Evolutionary conservation across 1,284 basidiomycete genomes (phyloP).

Genomic region (Ceratobasidium sp.): DNA sequence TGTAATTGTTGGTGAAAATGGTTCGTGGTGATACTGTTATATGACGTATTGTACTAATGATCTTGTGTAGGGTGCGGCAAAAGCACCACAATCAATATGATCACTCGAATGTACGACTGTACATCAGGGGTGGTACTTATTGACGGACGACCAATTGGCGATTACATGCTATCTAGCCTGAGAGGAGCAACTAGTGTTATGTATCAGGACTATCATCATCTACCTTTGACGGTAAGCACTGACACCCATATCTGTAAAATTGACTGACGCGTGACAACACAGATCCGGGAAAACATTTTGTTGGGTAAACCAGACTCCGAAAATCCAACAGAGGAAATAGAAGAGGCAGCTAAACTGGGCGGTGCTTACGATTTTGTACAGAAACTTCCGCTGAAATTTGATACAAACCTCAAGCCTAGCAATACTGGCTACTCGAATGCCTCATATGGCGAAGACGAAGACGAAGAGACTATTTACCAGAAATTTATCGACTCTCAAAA

Average conservation of each 20-base stretch:
- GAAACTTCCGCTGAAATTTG: slow-evolving; percentile 39
- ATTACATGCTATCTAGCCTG: slow-evolving; percentile 38
- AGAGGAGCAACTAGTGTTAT: slow-evolving; percentile 38
- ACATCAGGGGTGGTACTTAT: slow-evolving; percentile 40
- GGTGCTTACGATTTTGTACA: slow-evolving; percentile 42
- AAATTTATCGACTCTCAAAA: slow-evolving; percentile 33
- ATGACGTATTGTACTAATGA: neutral
- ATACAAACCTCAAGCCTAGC: slow-evolving; percentile 30
- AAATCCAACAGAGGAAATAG: slow-evolving; percentile 33
- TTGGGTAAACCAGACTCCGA: slow-evolving; percentile 34
- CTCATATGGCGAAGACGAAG: slow-evolving; percentile 3
- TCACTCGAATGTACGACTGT: slow-evolving; percentile 42
- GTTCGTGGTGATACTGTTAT: neutral
- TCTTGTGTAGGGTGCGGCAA: slow-evolving; percentile 40
- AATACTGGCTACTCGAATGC: neutral
- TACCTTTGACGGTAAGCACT: slow-evolving; percentile 38
- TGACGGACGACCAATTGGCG: slow-evolving; percentile 39
- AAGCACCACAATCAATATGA: slow-evolving; percentile 43
- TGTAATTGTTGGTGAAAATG: slow-evolving; percentile 44
- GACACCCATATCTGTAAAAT: neutral
- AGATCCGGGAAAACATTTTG: slow-evolving; percentile 43
- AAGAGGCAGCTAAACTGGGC: slow-evolving; percentile 42
- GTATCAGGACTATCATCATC: slow-evolving; percentile 42
- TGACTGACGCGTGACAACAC: neutral
- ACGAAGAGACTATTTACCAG: slow-evolving; percentile 5